Evolutionary conservation across 2,329 filamentous ascomycete genomes (phyloP), one percentile per base, ranked within the genome.

Genomic region (Calonectria leucothoes): DNA sequence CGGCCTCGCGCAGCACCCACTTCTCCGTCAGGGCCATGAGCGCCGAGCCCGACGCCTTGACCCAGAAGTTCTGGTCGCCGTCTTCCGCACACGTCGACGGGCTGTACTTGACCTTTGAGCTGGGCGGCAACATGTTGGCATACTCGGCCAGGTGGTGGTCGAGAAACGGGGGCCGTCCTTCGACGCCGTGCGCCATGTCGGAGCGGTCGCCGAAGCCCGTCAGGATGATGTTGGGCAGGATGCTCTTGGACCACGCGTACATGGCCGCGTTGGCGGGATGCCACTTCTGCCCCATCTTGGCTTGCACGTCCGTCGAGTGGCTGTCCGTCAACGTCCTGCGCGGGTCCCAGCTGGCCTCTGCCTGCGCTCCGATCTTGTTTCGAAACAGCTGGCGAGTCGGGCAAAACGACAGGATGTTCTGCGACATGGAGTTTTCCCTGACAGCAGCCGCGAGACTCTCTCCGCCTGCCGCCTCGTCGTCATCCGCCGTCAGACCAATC

Each of bases 111-210:
- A 66, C n/a, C 63, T 66, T 66, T 7, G 33, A 33, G 63, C 63
- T 66, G 0, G 63, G 63, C 23, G 63, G 63, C 10, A 66, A 45
- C 15, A 23, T 35, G 31, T 66, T 66, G 31, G 25, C 23, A 17
- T 66, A 66, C 48, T 66, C 63, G n/a, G 63, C 25, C 2, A 66
- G 31, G 11, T 66, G 45, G 31, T 66, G 63, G 45, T 66, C 63
- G 29, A 66, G 31, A n/a, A 66, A 66, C n/a, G 63, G 63, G 29
- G 45, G 39, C 31, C 63, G 63, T 20, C 42, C 63, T 31, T 66
- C 63, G 8, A 66, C 23, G 23, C 45, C 20, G 45, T 66, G n/a
- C 8, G 45, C 31, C 63, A 66, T 66, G 14, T 66, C 45, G 2
- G 31, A 15, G n/a, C 63, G 45, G 29, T 66, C 63, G 45, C 63